phyloP scores from a whole-genome alignment of 2,329 filamentous ascomycete species.

The Phoma sp. region DNA sequence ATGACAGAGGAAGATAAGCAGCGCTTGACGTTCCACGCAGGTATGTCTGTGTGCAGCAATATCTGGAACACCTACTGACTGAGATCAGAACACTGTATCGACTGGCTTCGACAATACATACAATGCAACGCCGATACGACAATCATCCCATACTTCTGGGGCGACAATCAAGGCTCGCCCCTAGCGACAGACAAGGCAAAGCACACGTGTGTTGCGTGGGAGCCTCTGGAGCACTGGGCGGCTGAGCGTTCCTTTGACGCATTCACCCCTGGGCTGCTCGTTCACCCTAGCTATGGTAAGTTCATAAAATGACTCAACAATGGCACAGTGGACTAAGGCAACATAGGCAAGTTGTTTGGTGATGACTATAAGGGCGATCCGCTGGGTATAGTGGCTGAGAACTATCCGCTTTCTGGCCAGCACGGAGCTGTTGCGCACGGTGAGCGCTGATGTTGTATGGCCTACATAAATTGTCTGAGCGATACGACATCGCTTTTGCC shows the following conservation, averaged over 20 bases:
- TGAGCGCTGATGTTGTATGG: not conserved
- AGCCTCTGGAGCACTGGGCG: conserved; percentile 2
- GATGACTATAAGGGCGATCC: conserved; percentile 1
- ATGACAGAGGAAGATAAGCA: not conserved
- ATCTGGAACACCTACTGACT: not conserved
- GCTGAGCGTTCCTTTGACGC: conserved; percentile 1
- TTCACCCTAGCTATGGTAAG: not conserved
- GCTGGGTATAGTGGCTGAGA: not conserved
- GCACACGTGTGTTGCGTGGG: not conserved
- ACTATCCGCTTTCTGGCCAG: not conserved
- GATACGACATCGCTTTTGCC: not conserved
- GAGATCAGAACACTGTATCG: not conserved
- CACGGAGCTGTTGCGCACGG: not conserved
- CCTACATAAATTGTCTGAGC: too few species aligned
- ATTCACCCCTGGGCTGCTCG: not conserved
- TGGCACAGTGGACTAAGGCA: not conserved
- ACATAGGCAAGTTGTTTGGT: not conserved
- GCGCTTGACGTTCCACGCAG: not conserved
- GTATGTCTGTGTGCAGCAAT: not conserved
- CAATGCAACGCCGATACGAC: conserved; percentile 2
- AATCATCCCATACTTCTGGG: conserved; percentile 1
- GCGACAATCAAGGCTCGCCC: not conserved
- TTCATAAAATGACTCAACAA: not conserved
- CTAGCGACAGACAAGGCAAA: not conserved
- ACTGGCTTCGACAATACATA: conserved; percentile 1